These are phyloP conservation scores for Diplodia sapinea DNA, from an alignment of 2,329 filamentous ascomycete genomes.

Conservation along the genomic window DNA sequence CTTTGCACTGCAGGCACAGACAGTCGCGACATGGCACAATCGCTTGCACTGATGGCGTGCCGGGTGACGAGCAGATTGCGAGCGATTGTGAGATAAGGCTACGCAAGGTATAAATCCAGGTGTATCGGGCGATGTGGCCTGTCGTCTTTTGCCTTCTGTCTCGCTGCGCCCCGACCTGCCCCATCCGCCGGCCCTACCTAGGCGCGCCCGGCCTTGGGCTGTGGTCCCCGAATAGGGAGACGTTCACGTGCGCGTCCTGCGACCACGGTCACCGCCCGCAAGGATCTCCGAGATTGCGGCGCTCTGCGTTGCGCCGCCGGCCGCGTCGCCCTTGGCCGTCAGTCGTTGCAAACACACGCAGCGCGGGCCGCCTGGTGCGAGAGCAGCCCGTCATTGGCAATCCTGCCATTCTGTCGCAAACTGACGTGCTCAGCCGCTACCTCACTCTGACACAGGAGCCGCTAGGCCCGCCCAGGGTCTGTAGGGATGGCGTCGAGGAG, in stretches of 20 bases:
- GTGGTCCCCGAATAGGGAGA: conserved; percentile 12
- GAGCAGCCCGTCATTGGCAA: not conserved
- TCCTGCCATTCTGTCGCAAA: conserved; percentile 18
- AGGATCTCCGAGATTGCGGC: conserved; percentile 25
- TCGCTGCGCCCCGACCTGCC: conserved; percentile 2
- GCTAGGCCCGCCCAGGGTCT: conserved; percentile 11
- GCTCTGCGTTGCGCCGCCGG: conserved; percentile 4
- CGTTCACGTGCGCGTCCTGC: conserved; percentile 2
- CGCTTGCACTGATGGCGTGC: conserved; percentile 23
- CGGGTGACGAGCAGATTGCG: not conserved
- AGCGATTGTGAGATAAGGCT: conserved; percentile 1
- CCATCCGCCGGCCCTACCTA: not conserved
- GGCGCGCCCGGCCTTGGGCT: conserved; percentile 4
- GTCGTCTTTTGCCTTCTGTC: conserved; percentile 14
- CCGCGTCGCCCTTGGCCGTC: not conserved
- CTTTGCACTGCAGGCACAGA: not conserved
- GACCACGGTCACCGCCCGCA: not conserved
- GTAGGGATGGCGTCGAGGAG: conserved; percentile 17
- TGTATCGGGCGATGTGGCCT: conserved; percentile 6
- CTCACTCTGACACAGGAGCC: conserved; percentile 27
- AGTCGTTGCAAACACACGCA: conserved; percentile 6
- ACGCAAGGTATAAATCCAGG: conserved; percentile 19
- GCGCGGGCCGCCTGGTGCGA: not conserved
- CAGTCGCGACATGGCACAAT: conserved; percentile 11
- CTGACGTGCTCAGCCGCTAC: conserved; percentile 30